phyloP scores from a whole-genome alignment of 306 rosid genomes.

The Chamaecrista fasciculata region DNA sequence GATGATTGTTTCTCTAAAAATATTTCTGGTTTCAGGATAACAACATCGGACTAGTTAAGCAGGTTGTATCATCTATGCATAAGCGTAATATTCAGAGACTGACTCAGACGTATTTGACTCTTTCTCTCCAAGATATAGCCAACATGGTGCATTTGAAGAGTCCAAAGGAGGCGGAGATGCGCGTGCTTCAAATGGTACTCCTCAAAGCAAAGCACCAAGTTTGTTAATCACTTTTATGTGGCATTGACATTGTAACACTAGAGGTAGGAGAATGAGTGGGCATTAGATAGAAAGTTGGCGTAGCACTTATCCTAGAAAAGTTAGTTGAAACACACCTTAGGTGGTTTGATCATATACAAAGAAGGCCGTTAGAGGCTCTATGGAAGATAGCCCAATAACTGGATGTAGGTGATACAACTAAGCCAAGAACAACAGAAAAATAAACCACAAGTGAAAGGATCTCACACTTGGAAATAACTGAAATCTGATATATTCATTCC shows the following conservation, averaged over 20 bases:
- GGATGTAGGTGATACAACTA: too few relatives aligned
- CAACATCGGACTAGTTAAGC: constrained; percentile 82
- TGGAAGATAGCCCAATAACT: too few relatives aligned
- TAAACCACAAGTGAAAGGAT: too few relatives aligned
- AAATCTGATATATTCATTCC: too few relatives aligned
- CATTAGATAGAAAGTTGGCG: too few relatives aligned
- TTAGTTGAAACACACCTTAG: too few relatives aligned
- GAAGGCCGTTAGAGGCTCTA: too few relatives aligned
- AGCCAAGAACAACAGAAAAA: too few relatives aligned
- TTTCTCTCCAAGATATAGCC: constrained; percentile 90
- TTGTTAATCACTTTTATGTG: background rate
- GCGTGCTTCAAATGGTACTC: constrained; percentile 85
- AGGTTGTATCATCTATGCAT: constrained; percentile 68
- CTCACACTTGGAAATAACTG: too few relatives aligned
- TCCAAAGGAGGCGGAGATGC: constrained; percentile 88
- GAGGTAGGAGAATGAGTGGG: too few relatives aligned
- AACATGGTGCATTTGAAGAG: constrained; percentile 63
- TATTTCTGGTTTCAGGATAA: constrained; percentile 52
- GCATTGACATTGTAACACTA: background rate
- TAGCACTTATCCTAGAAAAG: too few relatives aligned
- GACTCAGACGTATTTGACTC: constrained; percentile 84
- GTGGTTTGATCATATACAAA: too few relatives aligned
- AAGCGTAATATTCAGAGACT: constrained; percentile 86
- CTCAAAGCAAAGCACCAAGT: background rate
- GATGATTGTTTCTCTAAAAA: background rate